phyloP scores from a whole-genome alignment of 805 yeast species.

The Geotrichum ghanense region DNA sequence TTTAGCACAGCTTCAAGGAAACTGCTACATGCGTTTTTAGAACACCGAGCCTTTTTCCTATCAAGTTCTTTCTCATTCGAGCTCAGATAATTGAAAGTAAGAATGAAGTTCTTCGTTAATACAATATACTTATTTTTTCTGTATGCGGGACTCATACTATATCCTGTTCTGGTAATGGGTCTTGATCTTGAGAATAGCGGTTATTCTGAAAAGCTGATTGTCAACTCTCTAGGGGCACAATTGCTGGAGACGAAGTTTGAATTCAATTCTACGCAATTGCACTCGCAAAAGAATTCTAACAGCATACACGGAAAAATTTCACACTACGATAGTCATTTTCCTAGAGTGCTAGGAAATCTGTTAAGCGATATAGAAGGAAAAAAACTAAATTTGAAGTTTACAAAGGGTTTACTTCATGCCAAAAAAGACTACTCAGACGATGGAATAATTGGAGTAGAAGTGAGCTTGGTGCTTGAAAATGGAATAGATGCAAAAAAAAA shows the following conservation, averaged over 20 bases:
- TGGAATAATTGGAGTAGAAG: conserved; percentile 94
- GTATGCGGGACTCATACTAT: not conserved
- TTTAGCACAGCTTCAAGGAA: too few relatives aligned
- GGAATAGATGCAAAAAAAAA: conserved; percentile 42
- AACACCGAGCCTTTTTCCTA: too few relatives aligned
- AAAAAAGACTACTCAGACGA: conserved; percentile 54
- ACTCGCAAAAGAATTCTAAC: conserved; percentile 31
- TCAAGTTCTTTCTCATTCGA: too few relatives aligned
- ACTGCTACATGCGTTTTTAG: too few relatives aligned
- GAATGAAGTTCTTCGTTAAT: too few relatives aligned
- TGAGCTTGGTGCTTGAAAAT: conserved; percentile 72
- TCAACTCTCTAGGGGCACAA: not conserved
- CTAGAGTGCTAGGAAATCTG: conserved; percentile 71
- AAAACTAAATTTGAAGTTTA: conserved; percentile 73
- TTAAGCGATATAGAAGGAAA: conserved; percentile 53
- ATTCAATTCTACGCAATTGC: not conserved
- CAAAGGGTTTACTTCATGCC: conserved; percentile 94
- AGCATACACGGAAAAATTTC: conserved; percentile 25
- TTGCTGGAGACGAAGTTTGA: not conserved
- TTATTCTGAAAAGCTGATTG: not conserved
- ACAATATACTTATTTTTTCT: too few relatives aligned
- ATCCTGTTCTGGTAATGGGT: not conserved
- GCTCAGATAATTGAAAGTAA: too few relatives aligned
- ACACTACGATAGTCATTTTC: conserved; percentile 33
- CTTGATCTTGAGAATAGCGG: not conserved